Evolutionary conservation across 345 rosid species (phyloP).

Genomic region (Lepidium aucheri): DNA sequence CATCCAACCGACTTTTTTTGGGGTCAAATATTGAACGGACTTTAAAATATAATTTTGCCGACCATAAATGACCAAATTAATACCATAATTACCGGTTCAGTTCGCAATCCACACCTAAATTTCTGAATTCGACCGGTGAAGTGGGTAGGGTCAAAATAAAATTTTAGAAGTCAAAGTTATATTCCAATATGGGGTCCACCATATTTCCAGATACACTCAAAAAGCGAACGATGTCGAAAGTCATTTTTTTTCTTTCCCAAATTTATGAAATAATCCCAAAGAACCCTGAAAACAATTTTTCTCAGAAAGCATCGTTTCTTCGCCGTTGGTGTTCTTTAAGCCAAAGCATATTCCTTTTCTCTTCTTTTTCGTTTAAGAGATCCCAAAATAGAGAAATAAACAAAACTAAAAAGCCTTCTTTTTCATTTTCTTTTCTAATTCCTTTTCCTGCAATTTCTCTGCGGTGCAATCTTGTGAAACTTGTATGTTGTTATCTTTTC

Average conservation of each 20-base stretch:
- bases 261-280: neutral
- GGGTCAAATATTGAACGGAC: no score
- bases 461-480: neutral
- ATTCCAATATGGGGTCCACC: neutral
- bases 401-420: neutral
- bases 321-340: slow-evolving; percentile 3
- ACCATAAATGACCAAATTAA: no score
- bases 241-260: neutral
- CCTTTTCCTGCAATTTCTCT: neutral
- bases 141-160: no score
- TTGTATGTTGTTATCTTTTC: neutral
- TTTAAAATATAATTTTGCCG: no score
- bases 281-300: neutral
- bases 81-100: no score
- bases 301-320: neutral
- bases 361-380: neutral
- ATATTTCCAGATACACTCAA: neutral
- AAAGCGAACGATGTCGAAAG: neutral
- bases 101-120: no score
- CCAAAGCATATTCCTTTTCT: slow-evolving; percentile 32
- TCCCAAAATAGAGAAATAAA: neutral
- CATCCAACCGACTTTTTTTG: no score
- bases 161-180: neutral
- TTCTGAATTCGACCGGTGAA: no score
- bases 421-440: neutral